Percentiles rank a stretch among this genome's conserved stretches.
phyloP scores from a whole-genome alignment of 352 stramenopile species.

The Pythium graminicola region DNA sequence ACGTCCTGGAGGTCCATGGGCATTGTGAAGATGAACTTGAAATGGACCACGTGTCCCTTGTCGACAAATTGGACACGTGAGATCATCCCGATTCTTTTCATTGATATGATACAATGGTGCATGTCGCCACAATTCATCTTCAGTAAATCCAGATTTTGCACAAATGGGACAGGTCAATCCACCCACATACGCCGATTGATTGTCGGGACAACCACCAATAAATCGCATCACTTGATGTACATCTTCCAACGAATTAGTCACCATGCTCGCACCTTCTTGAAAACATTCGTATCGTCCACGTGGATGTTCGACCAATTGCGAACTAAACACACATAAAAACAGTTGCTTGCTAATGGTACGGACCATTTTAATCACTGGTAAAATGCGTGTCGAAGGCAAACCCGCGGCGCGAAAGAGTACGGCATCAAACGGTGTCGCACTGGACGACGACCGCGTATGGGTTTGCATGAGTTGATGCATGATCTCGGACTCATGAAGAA shows the following conservation, averaged over 20 bases:
- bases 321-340: conserved; percentile 81
- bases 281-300: conserved; percentile 73
- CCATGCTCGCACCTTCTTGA: conserved; percentile 72
- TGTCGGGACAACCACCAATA: conserved; percentile 40
- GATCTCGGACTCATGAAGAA: conserved; percentile 51
- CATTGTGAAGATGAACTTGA: conserved; percentile 83
- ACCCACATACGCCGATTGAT: conserved; percentile 12
- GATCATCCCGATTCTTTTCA: conserved; percentile 63
- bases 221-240: conserved; percentile 61
- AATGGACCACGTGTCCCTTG: conserved; percentile 60
- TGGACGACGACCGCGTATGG: conserved; percentile 27
- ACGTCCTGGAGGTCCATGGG: conserved; percentile 64
- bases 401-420: conserved; percentile 61
- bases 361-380: conserved; percentile 48
- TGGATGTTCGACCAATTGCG: conserved; percentile 62
- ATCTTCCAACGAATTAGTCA: conserved; percentile 62
- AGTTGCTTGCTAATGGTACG: conserved; percentile 75
- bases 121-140: conserved; percentile 81
- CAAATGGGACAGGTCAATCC: conserved; percentile 70
- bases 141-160: conserved; percentile 55
- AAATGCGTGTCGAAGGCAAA: conserved; percentile 41
- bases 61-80: conserved; percentile 70
- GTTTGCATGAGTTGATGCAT: conserved; percentile 51
- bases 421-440: conserved; percentile 61
- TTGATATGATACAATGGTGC: conserved; percentile 85